Conservation (phyloP, 805 yeast species). For the Lachancea sp. region DNA sequence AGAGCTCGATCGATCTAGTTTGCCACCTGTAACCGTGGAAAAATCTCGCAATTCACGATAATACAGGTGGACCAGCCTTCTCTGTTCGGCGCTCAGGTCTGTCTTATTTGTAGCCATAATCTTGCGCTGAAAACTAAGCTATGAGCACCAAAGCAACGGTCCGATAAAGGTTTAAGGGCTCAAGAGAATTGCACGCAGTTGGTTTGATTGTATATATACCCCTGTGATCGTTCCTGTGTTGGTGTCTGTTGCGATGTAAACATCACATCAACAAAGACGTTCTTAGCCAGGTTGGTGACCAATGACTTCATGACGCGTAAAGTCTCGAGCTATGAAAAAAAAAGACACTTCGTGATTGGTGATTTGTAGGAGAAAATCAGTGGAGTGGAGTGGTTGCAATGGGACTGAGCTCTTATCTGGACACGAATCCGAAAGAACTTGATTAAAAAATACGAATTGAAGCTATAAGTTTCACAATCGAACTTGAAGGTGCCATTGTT, state of each 20-base stretch:
- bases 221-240: neutral
- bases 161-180: neutral
- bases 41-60: slow-evolving; percentile 24
- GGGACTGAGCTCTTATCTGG: too few species aligned
- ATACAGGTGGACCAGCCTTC: slow-evolving; percentile 20
- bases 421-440: too few species aligned
- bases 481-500: too few species aligned
- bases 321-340: neutral
- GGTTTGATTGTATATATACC: too few species aligned
- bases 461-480: too few species aligned
- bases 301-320: neutral
- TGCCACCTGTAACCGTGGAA: slow-evolving; percentile 25
- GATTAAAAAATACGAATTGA: too few species aligned
- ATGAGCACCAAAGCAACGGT: neutral
- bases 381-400: too few species aligned
- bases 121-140: neutral
- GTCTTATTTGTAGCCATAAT: slow-evolving; percentile 8
- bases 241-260: neutral
- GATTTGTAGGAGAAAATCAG: too few species aligned
- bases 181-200: too few species aligned
- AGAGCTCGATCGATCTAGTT: slow-evolving; percentile 31
- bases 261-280: neutral
- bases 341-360: too few species aligned
- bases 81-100: slow-evolving; percentile 8
- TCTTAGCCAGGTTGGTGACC: too few species aligned